Percentiles rank a stretch among this genome's conserved stretches.
phyloP scores from a whole-genome alignment of 768 basidiomycete species.

The Boletus patriciae region DNA sequence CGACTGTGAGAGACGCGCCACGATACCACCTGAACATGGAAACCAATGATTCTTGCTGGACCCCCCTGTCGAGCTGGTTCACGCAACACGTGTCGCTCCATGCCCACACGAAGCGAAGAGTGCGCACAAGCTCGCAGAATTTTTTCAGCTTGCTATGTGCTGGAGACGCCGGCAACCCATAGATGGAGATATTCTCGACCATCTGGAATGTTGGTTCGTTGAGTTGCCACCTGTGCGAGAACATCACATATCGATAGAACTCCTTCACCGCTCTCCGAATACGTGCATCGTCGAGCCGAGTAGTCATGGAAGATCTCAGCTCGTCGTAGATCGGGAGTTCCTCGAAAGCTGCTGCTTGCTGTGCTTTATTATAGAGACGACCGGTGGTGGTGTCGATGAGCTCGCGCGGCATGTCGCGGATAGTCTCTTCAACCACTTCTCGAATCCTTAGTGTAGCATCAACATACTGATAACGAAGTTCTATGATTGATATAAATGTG shows the following conservation, averaged over 20 bases:
- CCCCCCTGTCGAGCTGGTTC: too few relatives aligned
- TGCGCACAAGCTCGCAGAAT: background rate
- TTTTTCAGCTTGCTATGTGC: background rate
- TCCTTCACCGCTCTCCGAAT: too few relatives aligned
- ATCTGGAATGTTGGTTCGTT: background rate
- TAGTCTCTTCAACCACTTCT: background rate
- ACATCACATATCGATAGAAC: too few relatives aligned
- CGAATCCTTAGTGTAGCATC: background rate
- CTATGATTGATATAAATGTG: background rate
- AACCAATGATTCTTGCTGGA: too few relatives aligned
- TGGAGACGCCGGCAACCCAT: background rate
- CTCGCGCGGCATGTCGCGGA: background rate
- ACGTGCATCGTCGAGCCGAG: too few relatives aligned
- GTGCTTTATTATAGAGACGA: background rate
- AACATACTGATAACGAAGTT: background rate
- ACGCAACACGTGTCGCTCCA: constrained; percentile 4
- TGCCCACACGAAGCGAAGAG: background rate
- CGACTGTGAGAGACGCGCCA: too few relatives aligned
- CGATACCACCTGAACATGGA: too few relatives aligned
- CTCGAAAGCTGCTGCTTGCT: too few relatives aligned
- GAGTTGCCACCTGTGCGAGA: constrained; percentile 2
- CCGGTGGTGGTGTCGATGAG: background rate
- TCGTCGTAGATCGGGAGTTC: too few relatives aligned
- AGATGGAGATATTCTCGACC: background rate
- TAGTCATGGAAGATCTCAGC: too few relatives aligned